Evolutionary conservation across 257 asterid genomes (phyloP).

Genomic region (Jasminum sambac): DNA sequence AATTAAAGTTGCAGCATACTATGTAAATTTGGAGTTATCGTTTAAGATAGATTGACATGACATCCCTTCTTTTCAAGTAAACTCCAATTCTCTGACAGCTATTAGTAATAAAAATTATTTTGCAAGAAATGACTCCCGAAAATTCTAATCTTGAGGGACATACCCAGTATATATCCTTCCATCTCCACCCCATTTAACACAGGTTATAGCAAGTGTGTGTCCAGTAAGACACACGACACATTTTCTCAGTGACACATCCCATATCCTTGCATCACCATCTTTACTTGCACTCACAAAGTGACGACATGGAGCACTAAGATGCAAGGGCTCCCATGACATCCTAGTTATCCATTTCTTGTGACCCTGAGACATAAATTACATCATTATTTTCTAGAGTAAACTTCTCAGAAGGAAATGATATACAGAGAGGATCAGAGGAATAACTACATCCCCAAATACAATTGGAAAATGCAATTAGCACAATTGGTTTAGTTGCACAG

Average conservation of each 20-base stretch:
- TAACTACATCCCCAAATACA: not conserved
- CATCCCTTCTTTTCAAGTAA: slow-evolving; percentile 7
- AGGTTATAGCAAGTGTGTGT: slow-evolving; percentile 90
- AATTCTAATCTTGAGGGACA: slow-evolving; percentile 19
- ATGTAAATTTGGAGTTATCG: not conserved
- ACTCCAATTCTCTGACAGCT: slow-evolving; percentile 4
- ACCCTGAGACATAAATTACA: slow-evolving; percentile 55
- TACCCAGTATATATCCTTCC: slow-evolving; percentile 96
- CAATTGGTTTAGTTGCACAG: too few species aligned
- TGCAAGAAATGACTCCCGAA: slow-evolving; percentile 1
- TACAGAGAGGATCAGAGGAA: slow-evolving; percentile 1
- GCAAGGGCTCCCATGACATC: slow-evolving; percentile 96
- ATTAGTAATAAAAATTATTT: slow-evolving; percentile 4
- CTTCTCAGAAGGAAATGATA: slow-evolving; percentile 11
- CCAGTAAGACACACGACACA: slow-evolving; percentile 76
- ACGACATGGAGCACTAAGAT: slow-evolving; percentile 84
- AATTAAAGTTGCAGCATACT: not conserved
- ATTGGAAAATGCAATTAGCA: not conserved
- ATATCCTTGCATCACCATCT: slow-evolving; percentile 99
- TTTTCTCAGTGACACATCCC: slow-evolving; percentile 77
- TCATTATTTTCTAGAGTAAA: slow-evolving; percentile 15
- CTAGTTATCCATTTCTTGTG: slow-evolving; percentile 99
- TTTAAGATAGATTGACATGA: slow-evolving; percentile 3
- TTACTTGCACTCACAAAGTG: slow-evolving; percentile 94
- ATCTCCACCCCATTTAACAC: slow-evolving; percentile 99